Evolutionary conservation across 306 rosid species (phyloP).

Genomic region (Albizia julibrissin): DNA sequence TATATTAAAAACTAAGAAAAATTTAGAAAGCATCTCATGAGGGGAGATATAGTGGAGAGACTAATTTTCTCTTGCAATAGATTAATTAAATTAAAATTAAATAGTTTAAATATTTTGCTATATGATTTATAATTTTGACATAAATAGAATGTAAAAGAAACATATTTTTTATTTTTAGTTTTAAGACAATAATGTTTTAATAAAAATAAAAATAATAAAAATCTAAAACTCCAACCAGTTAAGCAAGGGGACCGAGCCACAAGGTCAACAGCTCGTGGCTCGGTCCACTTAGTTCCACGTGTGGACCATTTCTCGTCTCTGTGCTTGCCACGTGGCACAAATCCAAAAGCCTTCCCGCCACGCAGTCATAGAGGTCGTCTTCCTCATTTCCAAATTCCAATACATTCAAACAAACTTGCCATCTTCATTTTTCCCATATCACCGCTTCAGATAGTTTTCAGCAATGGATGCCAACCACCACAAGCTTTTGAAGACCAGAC

Average conservation of each 20-base stretch:
- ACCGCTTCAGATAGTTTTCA: neutral
- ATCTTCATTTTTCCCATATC: neutral
- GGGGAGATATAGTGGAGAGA: too few relatives aligned
- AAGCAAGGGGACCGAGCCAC: neutral
- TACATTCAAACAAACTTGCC: neutral
- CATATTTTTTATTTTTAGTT: too few relatives aligned
- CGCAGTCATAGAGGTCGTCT: neutral
- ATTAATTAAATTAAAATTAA: too few relatives aligned
- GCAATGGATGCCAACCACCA: constrained; percentile 45
- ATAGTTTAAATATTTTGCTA: too few relatives aligned
- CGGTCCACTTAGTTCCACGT: neutral
- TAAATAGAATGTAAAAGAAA: too few relatives aligned
- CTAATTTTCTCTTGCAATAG: too few relatives aligned
- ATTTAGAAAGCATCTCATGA: too few relatives aligned
- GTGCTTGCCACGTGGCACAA: neutral
- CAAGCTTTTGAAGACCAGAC: constrained; percentile 28
- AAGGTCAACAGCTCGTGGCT: neutral
- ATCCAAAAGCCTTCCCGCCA: neutral
- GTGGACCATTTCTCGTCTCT: neutral
- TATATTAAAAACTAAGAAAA: too few relatives aligned
- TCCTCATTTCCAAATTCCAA: neutral
- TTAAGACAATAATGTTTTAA: too few relatives aligned
- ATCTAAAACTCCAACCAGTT: too few relatives aligned
- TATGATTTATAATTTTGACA: too few relatives aligned
- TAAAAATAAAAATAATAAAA: too few relatives aligned